A percentile compares a stretch with the other conserved stretches of the same genome.
Conservation (phyloP, 768 basidiomycete species). For the Amylocystis lapponica region DNA sequence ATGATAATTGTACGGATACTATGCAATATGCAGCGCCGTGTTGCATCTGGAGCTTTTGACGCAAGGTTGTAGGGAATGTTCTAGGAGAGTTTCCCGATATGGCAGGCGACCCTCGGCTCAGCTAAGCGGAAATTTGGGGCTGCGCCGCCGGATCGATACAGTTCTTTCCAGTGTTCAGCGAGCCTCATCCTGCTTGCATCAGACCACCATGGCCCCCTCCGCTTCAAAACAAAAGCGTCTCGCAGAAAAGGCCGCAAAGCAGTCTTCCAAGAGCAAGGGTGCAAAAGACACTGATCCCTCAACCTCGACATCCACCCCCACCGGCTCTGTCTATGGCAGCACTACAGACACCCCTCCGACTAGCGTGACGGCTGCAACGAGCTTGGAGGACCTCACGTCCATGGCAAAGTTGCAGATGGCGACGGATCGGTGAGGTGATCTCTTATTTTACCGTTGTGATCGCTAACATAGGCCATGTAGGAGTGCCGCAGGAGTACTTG, state of each 20-base stretch:
- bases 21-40: not conserved
- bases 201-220: slow-evolving; percentile 46
- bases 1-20: not conserved
- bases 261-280: slow-evolving; percentile 49
- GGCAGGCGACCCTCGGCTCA: slow-evolving; percentile 10
- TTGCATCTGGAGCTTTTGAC: not conserved
- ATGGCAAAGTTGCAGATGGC: slow-evolving; percentile 91
- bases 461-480: slow-evolving; percentile 31
- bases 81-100: slow-evolving; percentile 6
- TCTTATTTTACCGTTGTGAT: not conserved
- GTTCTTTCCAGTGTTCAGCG: no score
- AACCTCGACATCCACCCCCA: slow-evolving; percentile 56
- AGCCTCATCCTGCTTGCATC: not conserved
- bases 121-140: slow-evolving; percentile 20
- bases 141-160: slow-evolving; percentile 11
- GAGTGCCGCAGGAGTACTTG: slow-evolving; percentile 87
- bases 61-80: not conserved
- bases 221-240: slow-evolving; percentile 89
- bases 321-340: slow-evolving; percentile 60
- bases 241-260: slow-evolving; percentile 89
- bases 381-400: slow-evolving; percentile 69
- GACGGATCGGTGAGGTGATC: slow-evolving; percentile 68
- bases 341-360: slow-evolving; percentile 76
- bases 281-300: slow-evolving; percentile 37
- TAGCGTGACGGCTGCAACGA: slow-evolving; percentile 71